phyloP scores from a whole-genome alignment of 139 green algal species.

The Trebouxia sp. region DNA sequence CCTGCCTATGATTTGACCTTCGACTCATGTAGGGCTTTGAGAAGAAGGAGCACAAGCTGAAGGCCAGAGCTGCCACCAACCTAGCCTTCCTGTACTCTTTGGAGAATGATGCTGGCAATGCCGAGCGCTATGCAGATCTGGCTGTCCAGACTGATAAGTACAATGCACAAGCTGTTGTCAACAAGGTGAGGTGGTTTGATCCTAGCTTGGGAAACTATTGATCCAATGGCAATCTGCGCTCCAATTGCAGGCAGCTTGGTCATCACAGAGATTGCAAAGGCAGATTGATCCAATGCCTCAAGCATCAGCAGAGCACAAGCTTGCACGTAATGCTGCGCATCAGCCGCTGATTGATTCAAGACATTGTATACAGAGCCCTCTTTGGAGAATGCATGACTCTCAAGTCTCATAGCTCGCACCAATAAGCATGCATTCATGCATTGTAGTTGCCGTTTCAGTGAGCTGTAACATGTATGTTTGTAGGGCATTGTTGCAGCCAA shows the following conservation, averaged over 20 bases:
- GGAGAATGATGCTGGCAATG: constrained; percentile 66
- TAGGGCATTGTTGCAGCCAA: constrained; percentile 46
- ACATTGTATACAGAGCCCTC: not conserved
- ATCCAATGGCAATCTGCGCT: too few species aligned
- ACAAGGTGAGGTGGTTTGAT: constrained; percentile 47
- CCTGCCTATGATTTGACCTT: too few species aligned
- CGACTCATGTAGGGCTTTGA: constrained; percentile 81
- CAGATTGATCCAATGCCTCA: too few species aligned
- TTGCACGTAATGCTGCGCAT: too few species aligned
- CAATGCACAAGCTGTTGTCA: constrained; percentile 79
- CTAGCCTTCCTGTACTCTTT: constrained; percentile 79
- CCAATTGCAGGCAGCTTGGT: too few species aligned
- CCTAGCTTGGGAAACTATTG: too few species aligned
- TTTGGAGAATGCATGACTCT: not conserved
- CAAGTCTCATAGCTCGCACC: not conserved
- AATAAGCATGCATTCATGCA: not conserved
- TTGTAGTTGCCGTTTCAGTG: not conserved
- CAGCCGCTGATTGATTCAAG: too few species aligned
- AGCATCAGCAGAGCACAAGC: too few species aligned
- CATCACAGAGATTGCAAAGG: too few species aligned
- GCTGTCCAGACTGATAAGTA: constrained; percentile 76
- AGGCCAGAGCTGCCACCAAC: constrained; percentile 78
- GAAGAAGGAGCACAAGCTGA: constrained; percentile 66
- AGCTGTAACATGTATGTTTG: not conserved
- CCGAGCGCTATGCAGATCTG: constrained; percentile 74